A percentile compares a stretch with the other conserved stretches of the same genome.
These are phyloP conservation scores for Dactylellina drechsleri DNA, from an alignment of 2,329 filamentous ascomycete genomes.

Conservation along the genomic window DNA sequence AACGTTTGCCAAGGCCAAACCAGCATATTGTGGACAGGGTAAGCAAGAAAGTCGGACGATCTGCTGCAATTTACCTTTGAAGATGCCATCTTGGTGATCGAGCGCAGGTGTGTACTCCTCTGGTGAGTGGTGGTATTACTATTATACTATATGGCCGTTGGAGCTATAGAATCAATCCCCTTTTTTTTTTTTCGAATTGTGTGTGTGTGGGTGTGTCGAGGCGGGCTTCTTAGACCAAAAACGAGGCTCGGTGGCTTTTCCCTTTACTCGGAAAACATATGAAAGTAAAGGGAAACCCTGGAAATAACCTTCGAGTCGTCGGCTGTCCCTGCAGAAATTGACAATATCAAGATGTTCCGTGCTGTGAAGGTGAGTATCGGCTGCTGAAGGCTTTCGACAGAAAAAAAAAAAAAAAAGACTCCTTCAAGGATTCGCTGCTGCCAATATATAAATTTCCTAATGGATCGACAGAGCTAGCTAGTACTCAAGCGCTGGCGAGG, in stretches of 20 bases:
- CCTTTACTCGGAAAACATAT: conserved; percentile 7
- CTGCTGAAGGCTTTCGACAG: conserved; percentile 27
- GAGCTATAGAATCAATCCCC: not conserved
- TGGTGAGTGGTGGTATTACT: conserved; percentile 26
- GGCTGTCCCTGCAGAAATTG: conserved; percentile 49
- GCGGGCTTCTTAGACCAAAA: conserved; percentile 5
- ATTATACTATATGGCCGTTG: conserved; percentile 22
- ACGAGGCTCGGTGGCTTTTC: conserved; percentile 31
- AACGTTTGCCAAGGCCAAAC: conserved; percentile 51
- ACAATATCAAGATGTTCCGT: conserved; percentile 29
- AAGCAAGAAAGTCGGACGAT: conserved; percentile 51
- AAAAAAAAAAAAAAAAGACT: not conserved
- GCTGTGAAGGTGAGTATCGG: conserved; percentile 28
- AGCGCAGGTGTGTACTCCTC: not conserved
- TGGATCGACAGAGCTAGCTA: conserved; percentile 50
- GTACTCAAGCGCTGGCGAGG: conserved; percentile 19
- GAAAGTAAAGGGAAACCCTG: conserved; percentile 34
- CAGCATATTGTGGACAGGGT: conserved; percentile 51
- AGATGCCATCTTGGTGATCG: conserved; percentile 46
- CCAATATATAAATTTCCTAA: conserved; percentile 44
- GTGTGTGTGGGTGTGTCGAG: not conserved
- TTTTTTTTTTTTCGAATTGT: conserved; percentile 11
- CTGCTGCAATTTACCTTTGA: conserved; percentile 54
- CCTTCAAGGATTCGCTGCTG: conserved; percentile 38
- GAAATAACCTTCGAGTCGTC: conserved; percentile 38